phyloP scores from a whole-genome alignment of 768 basidiomycete species.

The Boletus sp. region DNA sequence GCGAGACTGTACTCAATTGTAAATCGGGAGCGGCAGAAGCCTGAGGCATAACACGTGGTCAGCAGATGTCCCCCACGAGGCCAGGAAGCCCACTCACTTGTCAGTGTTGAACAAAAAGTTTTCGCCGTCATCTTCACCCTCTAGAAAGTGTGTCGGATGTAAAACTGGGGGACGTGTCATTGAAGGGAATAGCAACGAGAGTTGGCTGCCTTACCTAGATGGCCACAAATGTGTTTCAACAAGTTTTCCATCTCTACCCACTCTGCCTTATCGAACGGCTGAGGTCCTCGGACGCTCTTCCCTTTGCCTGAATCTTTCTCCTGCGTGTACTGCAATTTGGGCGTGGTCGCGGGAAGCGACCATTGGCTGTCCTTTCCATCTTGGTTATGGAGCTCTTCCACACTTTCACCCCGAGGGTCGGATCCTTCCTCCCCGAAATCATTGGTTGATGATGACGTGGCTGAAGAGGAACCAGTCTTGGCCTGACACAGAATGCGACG shows the following conservation, averaged over 20 bases:
- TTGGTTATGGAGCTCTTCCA: conserved; percentile 17
- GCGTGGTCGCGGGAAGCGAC: conserved; percentile 11
- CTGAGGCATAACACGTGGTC: conserved; percentile 27
- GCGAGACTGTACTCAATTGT: conserved; percentile 40
- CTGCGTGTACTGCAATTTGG: conserved; percentile 27
- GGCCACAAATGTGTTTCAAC: conserved; percentile 74
- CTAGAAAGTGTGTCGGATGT: conserved; percentile 83
- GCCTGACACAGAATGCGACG: conserved; percentile 34
- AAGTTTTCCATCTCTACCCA: conserved; percentile 86
- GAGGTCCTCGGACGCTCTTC: conserved; percentile 48
- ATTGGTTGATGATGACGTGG: conserved; percentile 47
- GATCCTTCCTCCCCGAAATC: conserved; percentile 47
- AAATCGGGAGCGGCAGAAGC: conserved; percentile 73
- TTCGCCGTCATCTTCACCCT: conserved; percentile 88
- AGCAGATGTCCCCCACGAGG: conserved; percentile 1
- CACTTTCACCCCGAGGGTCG: conserved; percentile 10
- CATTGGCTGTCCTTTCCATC: conserved; percentile 24
- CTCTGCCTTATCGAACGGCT: conserved; percentile 82
- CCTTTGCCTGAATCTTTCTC: conserved; percentile 39
- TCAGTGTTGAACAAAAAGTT: conserved; percentile 95
- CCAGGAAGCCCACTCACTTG: conserved; percentile 41
- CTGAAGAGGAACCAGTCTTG: conserved; percentile 39
- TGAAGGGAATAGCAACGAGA: neutral
- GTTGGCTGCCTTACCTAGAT: conserved; percentile 61
- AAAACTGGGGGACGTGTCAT: conserved; percentile 50